Evolutionary conservation across 805 yeast species (phyloP).

Genomic region (Candida rishiriensis): DNA sequence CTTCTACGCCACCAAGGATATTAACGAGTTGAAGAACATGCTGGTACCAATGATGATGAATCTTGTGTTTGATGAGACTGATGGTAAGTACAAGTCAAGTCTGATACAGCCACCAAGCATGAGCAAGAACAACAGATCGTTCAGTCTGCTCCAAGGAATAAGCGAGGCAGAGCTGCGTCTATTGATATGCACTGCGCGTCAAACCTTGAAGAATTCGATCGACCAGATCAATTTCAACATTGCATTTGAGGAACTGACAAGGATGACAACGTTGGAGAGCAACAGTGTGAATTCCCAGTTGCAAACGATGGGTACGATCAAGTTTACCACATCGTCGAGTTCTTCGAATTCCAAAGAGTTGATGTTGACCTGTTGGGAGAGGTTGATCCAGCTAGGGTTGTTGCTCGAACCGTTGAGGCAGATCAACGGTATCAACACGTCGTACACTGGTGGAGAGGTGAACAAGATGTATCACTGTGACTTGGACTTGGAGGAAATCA

Average conservation of each 20-base stretch:
- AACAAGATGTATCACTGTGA: constrained; percentile 49
- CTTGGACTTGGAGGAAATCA: constrained; percentile 47
- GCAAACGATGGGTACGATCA: constrained; percentile 41
- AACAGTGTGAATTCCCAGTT: constrained; percentile 31
- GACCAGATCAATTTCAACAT: constrained; percentile 70
- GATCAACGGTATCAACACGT: constrained; percentile 18
- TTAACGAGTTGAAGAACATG: constrained; percentile 44
- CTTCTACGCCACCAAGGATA: constrained; percentile 56
- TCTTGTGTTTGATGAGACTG: constrained; percentile 5
- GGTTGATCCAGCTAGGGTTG: constrained; percentile 51
- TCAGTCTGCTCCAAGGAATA: constrained; percentile 33
- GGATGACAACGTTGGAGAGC: constrained; percentile 23
- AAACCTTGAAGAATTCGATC: constrained; percentile 51
- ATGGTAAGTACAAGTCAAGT: constrained; percentile 1
- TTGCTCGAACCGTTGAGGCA: constrained; percentile 30
- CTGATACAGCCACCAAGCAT: constrained; percentile 3
- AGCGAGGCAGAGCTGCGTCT: constrained; percentile 71
- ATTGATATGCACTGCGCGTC: constrained; percentile 72
- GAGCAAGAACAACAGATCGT: constrained; percentile 10
- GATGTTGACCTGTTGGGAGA: constrained; percentile 72
- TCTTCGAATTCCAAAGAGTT: constrained; percentile 38
- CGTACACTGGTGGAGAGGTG: constrained; percentile 32
- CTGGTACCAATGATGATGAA: constrained; percentile 36
- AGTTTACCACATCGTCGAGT: constrained; percentile 5
- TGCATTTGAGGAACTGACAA: constrained; percentile 63